phyloP scores from a whole-genome alignment of 108 stramenopile species.

The Cyclotella cryptica region DNA sequence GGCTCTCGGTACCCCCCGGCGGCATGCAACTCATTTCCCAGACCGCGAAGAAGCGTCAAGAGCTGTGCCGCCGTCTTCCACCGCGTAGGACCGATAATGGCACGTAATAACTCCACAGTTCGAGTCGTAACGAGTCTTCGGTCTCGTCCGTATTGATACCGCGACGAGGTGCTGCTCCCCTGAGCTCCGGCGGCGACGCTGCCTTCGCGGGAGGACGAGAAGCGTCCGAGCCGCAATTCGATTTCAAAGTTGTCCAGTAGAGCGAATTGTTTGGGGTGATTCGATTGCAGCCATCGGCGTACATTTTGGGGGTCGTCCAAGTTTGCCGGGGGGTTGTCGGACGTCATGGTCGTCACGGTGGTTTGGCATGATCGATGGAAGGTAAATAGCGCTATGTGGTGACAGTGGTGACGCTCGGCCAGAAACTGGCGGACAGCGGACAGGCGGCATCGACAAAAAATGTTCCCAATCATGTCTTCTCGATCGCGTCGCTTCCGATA shows the following conservation, averaged over 20 bases:
- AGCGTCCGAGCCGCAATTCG: slow-evolving; percentile 77
- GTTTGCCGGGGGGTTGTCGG: slow-evolving; percentile 26
- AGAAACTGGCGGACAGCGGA: no score
- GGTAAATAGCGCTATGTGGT: no score
- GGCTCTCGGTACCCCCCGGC: slow-evolving; percentile 85
- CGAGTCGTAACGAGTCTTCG: slow-evolving; percentile 65
- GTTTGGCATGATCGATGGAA: no score
- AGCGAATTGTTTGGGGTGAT: slow-evolving; percentile 69
- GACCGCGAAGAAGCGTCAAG: slow-evolving; percentile 68
- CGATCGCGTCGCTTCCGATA: no score
- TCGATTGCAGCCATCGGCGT: slow-evolving; percentile 57
- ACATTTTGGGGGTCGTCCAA: slow-evolving; percentile 57
- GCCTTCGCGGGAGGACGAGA: slow-evolving; percentile 34
- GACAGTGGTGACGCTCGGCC: no score
- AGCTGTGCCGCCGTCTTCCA: slow-evolving; percentile 85
- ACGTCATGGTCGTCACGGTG: slow-evolving; percentile 5
- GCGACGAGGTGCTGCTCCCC: slow-evolving; percentile 22
- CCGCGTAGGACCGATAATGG: slow-evolving; percentile 80
- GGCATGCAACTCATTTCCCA: slow-evolving; percentile 79
- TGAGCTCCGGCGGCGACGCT: background rate
- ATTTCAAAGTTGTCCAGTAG: slow-evolving; percentile 79
- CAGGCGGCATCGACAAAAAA: no score
- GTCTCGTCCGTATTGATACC: slow-evolving; percentile 51
- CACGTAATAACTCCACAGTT: slow-evolving; percentile 81
- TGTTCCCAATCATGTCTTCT: no score